These are phyloP conservation scores for Castanea mollissima DNA, from an alignment of 306 rosid species.

Conservation along the genomic window DNA sequence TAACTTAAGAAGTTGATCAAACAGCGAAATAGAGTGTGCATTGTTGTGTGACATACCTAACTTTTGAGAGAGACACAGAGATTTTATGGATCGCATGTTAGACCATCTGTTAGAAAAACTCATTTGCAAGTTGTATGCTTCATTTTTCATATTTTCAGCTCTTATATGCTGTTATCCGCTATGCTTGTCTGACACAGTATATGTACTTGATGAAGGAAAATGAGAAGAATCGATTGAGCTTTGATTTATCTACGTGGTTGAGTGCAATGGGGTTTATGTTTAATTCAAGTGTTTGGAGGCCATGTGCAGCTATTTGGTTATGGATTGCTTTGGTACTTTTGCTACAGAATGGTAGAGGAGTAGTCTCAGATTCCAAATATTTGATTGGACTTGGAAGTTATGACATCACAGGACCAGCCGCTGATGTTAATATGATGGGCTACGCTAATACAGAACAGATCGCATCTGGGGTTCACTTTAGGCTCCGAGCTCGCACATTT, in stretches of 20 bases:
- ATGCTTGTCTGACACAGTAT: background rate
- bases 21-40: background rate
- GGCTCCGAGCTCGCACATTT: conserved; percentile 82
- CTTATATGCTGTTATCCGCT: background rate
- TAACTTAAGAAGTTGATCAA: background rate
- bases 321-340: conserved; percentile 20
- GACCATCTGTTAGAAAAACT: too few relatives aligned
- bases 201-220: conserved; percentile 17
- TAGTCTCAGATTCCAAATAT: conserved; percentile 50
- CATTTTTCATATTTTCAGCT: background rate
- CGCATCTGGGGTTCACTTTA: conserved; percentile 77
- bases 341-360: conserved; percentile 7
- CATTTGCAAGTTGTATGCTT: too few relatives aligned
- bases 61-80: too few relatives aligned
- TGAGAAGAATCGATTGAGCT: conserved; percentile 14
- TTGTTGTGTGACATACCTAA: background rate
- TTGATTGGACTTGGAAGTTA: conserved; percentile 86
- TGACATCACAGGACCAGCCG: conserved; percentile 96
- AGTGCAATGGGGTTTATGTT: conserved; percentile 30
- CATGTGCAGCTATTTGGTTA: conserved; percentile 18
- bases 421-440: conserved; percentile 96
- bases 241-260: background rate
- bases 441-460: conserved; percentile 69
- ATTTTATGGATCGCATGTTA: too few relatives aligned
- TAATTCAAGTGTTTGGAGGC: conserved; percentile 12